Evolutionary conservation across 2,329 filamentous ascomycete genomes (phyloP), one percentile per base, ranked within the genome.

Genomic region (Didymella pomorum): DNA sequence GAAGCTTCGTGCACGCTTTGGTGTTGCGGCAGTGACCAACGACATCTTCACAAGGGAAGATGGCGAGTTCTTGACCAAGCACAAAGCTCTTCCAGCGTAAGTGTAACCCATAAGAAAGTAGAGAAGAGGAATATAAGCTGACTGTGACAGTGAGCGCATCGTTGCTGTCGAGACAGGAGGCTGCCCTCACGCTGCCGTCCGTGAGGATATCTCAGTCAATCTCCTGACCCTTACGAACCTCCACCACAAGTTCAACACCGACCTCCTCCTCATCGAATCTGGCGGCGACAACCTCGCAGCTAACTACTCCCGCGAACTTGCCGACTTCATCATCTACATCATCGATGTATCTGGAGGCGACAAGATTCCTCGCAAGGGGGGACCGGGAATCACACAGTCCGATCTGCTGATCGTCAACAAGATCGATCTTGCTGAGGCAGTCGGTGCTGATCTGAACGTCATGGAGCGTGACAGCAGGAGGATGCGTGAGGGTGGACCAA

Each of bases 11-110:
- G 83, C 88, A 49, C 82, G 86, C 54, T 93, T 91, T 85, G 92
- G 89, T 74, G 90, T 99, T 71, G 95, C 95, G 0, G 95, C 93
- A 60, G 94, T 99, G 21, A 99, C 95, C 48, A 98, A 98, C 84
- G 94, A 98, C 83, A 98, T 98, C 83, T 98, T 98, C 84, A 98
- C 94, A 21, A 90, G 84, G 65, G 95, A 99, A 81, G 95, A 99
- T 83, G 93, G 93, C 82, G 95, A 98, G 79, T 99, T 99, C 82
- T 88, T 99, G 25, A 96, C 92, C 58, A 88, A 88, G 56, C 85
- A 97, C 84, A 84, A 86, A 65, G 95, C 95, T 6, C 88, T 98
- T 0, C 90, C 93, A 0, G 85, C 93, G 5, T 75, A 65, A 62
- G 69, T n/a, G 18, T 35, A 31, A 2, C 42, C n/a, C 10, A 21